A percentile compares a stretch with the other conserved stretches of the same genome.
phyloP scores from a whole-genome alignment of 371 early-diverging fungal species.

The Chytridiales sp. region DNA sequence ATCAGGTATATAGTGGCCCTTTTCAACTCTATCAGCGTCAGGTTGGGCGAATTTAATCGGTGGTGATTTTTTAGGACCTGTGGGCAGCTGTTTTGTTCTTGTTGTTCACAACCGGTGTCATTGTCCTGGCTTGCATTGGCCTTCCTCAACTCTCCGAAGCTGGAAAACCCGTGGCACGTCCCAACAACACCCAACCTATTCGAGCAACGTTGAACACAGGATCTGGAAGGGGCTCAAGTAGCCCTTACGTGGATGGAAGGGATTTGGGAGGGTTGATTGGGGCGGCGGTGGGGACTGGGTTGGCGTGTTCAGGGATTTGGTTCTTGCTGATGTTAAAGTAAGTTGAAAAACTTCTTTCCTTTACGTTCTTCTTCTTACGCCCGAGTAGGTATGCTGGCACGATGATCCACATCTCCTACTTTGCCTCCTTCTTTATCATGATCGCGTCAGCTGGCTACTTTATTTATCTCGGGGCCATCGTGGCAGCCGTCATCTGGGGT shows the following conservation, averaged over 20 bases:
- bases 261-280: slow-evolving; percentile 20
- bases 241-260: neutral
- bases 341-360: neutral
- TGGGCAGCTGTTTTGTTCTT: slow-evolving; percentile 25
- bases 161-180: neutral
- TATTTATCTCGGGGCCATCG: neutral
- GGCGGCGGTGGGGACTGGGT: slow-evolving; percentile 14
- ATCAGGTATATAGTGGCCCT: no score
- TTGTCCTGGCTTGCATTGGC: slow-evolving; percentile 13
- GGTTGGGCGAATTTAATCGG: no score
- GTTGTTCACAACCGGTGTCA: slow-evolving; percentile 10
- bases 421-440: slow-evolving; percentile 16
- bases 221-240: neutral
- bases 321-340: slow-evolving; percentile 25
- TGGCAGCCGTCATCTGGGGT: slow-evolving; percentile 15
- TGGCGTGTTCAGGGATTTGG: slow-evolving; percentile 14
- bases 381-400: slow-evolving; percentile 19
- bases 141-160: slow-evolving; percentile 8
- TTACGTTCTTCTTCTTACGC: neutral
- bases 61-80: slow-evolving; percentile 19
- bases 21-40: no score
- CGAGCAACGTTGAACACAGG: neutral
- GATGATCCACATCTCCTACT: slow-evolving; percentile 29
- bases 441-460: slow-evolving; percentile 14
- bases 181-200: no score